Evolutionary conservation across 1,139 yeast species (phyloP).

Genomic region (Yamadazyma epiphylla): DNA sequence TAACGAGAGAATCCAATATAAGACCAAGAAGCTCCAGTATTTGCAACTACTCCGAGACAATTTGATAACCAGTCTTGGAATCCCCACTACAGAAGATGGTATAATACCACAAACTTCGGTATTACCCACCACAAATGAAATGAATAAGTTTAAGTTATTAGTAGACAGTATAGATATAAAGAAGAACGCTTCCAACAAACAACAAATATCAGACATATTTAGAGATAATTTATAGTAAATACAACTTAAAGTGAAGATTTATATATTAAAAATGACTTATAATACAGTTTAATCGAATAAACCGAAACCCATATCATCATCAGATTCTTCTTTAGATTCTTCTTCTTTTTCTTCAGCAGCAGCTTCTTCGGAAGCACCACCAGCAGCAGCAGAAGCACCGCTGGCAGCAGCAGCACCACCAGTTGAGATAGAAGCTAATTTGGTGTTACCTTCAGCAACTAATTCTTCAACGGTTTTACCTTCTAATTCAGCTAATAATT

Average conservation of each 20-base stretch:
- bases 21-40: slow-evolving; percentile 26
- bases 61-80: slow-evolving; percentile 9
- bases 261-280: slow-evolving; percentile 1
- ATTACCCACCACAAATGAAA: slow-evolving; percentile 13
- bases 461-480: slow-evolving; percentile 75
- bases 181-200: slow-evolving; percentile 7
- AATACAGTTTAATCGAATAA: slow-evolving; percentile 63
- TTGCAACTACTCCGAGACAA: slow-evolving; percentile 17
- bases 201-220: slow-evolving; percentile 5
- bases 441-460: slow-evolving; percentile 76
- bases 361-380: slow-evolving; percentile 37
- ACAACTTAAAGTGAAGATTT: slow-evolving; percentile 1
- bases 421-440: slow-evolving; percentile 78
- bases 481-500: slow-evolving; percentile 66
- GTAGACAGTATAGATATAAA: slow-evolving; percentile 21
- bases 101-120: neutral
- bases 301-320: slow-evolving; percentile 88
- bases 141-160: slow-evolving; percentile 27
- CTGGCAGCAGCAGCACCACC: slow-evolving; percentile 77
- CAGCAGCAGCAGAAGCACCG: slow-evolving; percentile 42
- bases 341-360: slow-evolving; percentile 37
- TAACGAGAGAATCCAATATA: slow-evolving; percentile 19
- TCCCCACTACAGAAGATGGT: slow-evolving; percentile 21
- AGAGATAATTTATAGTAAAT: slow-evolving; percentile 2
- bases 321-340: slow-evolving; percentile 43